phyloP scores from a whole-genome alignment of 2,329 filamentous ascomycete species.

The Phyllosticta citrichinensis region DNA sequence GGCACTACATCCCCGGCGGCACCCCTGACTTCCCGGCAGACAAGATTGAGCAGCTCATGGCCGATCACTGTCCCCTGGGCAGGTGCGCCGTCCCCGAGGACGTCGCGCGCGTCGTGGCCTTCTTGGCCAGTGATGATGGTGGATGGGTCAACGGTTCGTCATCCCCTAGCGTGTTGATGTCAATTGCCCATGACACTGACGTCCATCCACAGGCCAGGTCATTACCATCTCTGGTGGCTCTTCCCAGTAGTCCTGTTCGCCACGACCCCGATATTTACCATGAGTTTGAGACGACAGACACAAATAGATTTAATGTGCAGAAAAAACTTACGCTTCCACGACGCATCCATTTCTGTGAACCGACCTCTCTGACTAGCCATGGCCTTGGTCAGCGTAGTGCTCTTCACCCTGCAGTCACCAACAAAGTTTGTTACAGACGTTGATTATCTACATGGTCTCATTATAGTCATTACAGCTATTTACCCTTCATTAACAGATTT shows the following conservation, averaged over 20 bases:
- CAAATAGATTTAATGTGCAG: background rate
- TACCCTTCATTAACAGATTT: constrained; percentile 44
- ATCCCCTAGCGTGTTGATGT: background rate
- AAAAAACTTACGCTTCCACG: background rate
- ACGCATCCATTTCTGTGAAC: background rate
- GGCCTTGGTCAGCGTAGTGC: background rate
- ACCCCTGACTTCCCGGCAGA: constrained; percentile 39
- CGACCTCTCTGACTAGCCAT: background rate
- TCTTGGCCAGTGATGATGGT: constrained; percentile 29
- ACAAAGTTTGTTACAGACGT: background rate
- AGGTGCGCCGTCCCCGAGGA: constrained; percentile 40
- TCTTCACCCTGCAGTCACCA: background rate
- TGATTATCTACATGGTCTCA: background rate
- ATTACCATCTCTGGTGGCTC: constrained; percentile 32
- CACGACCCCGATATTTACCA: background rate
- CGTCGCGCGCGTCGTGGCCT: constrained; percentile 32
- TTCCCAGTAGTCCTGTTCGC: constrained; percentile 21
- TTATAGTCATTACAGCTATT: constrained; percentile 22
- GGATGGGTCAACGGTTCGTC: constrained; percentile 30
- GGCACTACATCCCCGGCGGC: constrained; percentile 40
- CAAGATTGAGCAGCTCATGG: constrained; percentile 42
- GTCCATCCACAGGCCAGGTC: constrained; percentile 22
- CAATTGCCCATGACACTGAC: constrained; percentile 2
- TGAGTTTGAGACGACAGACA: background rate
- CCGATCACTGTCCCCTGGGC: constrained; percentile 39